These are phyloP conservation scores for Luffa aegyptiaca DNA, from an alignment of 306 rosid genomes.

Conservation along the genomic window DNA sequence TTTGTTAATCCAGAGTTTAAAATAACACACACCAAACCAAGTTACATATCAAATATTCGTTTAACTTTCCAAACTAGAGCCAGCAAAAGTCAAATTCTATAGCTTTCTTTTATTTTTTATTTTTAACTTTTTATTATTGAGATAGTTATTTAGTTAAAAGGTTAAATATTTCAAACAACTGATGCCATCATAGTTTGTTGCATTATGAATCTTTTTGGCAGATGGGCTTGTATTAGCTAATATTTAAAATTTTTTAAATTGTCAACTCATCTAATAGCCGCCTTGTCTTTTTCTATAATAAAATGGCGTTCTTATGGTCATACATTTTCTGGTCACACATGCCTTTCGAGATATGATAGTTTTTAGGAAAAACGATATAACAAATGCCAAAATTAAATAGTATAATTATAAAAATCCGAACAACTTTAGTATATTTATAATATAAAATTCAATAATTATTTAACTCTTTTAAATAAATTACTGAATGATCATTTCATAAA, in stretches of 20 bases:
- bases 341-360: not conserved
- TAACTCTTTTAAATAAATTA: not conserved
- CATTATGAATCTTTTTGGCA: not conserved
- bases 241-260: not conserved
- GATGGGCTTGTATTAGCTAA: not conserved
- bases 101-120: too few relatives aligned
- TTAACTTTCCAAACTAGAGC: too few relatives aligned
- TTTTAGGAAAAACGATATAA: not conserved
- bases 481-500: not conserved
- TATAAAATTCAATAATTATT: not conserved
- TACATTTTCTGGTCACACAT: not conserved
- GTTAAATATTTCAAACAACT: not conserved
- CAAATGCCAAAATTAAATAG: not conserved
- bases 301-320: not conserved
- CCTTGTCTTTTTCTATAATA: not conserved
- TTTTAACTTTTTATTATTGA: too few relatives aligned
- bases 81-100: too few relatives aligned
- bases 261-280: not conserved
- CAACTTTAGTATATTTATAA: not conserved
- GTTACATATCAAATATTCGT: too few relatives aligned
- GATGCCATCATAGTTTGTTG: not conserved
- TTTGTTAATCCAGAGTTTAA: too few relatives aligned
- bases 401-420: not conserved
- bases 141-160: too few relatives aligned
- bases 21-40: too few relatives aligned